Base-by-base conservation (phyloP, 2,329 filamentous ascomycete species). In the Epichloe sylvatica region DNA sequence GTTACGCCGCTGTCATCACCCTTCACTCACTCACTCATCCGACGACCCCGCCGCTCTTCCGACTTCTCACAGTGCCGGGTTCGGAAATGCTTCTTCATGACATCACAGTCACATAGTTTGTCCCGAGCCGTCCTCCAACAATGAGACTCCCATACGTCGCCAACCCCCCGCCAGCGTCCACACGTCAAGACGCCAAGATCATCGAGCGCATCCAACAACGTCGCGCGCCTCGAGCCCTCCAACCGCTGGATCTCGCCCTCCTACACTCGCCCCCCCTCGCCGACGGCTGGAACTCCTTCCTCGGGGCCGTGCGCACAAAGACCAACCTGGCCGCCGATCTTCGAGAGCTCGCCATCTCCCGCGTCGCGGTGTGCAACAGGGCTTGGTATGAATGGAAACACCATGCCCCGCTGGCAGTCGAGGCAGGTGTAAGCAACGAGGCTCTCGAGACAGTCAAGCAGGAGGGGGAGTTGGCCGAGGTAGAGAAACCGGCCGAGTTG, bases 351-450 rank as follows among this genome's bases (percentile, higher is more conserved):
- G 83, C 85, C 55, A 90, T 94, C 57, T 87, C 80, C 59, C 77
- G 87, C 45, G 84, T 94, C 13, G 88, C 88, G 12, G 81, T 84
- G 15, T 76, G 87, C 58, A 94, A 94, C 66, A 67, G 75, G 17
- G 88, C 88, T 2, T 87, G 84, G 80, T 94, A 89, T 65, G 88
- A 94, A 65, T 94, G 86, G 87, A 76, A 70, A 36, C 78, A 86
- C 49, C 88, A 94, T 62, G 81, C 81, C 15, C 86, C 86, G 1
- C 71, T 91, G 13, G 75, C 76, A 4, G 69, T 72, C 8, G 68
- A 68, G 19, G 81, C 74, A 0, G 81, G 81, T 5, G 73, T 86
- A 5, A 65, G 68, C 17, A 66, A 72, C 34, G 71, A 68, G 15
- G 74, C 69, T 7, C 66, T 83, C 57, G 67, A 69, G 49, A 56